Evolutionary conservation across 208 protist species (phyloP), one percentile per base, ranked within the genome.

Genomic region (Zelonia costaricensis): DNA sequence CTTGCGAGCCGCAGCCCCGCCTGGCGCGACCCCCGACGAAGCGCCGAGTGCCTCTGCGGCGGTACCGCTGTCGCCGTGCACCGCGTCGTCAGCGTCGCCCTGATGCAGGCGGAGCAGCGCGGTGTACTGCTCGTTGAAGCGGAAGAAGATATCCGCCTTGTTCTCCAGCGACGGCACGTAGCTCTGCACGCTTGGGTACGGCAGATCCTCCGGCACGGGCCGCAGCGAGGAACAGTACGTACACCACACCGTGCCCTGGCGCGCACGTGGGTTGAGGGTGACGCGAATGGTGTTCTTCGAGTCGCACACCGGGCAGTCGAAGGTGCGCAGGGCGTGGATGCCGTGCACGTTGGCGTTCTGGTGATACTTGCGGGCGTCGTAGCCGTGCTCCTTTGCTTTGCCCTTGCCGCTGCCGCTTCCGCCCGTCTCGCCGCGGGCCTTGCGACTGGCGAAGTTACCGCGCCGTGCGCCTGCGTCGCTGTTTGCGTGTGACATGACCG

Each of bases 71-170:
- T 31, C 52, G 23, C 36, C 20, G n/a, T 31, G 42, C 52, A 57
- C 16, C 10, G 33, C 52, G 7, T 16, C 12, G 18, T 40, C 49
- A 13, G 12, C 33, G 12, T 49, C 65, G n/a, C 9, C 28, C 47
- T 27, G 7, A 22, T 64, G 52, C 36, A 52, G 35, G 48, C 46
- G 60, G 44, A 76, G 57, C 36, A 93, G 62, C 30, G 54, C 53
- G 13, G 60, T 60, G 49, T 93, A 93, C 47, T 60, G 56, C 40
- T 92, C 80, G 48, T 73, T 80, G 46, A 95, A 95, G 36, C 75
- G 61, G 40, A 95, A 93, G 48, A 95, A 95, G 1, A 79, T 82
- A 56, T 95, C 90, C 8, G 86, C 90, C 27, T 81, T 82, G 66
- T 92, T 93, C 70, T 93, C 76, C n/a, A 94, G 70, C 20, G 69